Conservation (phyloP, 768 basidiomycete species). For the Peribolospora baueri region DNA sequence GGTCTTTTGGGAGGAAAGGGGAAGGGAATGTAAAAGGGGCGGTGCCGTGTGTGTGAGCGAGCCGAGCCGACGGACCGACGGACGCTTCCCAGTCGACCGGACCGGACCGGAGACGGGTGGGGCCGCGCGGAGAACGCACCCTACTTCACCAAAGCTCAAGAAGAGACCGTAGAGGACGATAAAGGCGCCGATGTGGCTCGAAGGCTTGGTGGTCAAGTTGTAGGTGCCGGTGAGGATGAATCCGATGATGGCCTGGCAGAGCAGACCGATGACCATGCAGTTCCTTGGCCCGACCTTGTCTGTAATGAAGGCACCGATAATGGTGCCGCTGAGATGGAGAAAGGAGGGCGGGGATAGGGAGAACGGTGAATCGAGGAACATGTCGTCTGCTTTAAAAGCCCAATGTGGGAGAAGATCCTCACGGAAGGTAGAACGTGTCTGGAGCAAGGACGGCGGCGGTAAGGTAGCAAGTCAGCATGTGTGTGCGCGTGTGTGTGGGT, state of each 20-base stretch:
- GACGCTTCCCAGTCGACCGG: slow-evolving; percentile 2
- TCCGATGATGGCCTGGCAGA: slow-evolving; percentile 21
- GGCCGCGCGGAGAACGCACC: slow-evolving; percentile 13
- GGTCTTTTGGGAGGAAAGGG: slow-evolving; percentile 27
- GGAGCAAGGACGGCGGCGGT: slow-evolving; percentile 31
- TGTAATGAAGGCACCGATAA: slow-evolving; percentile 20
- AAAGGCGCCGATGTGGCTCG: slow-evolving; percentile 32
- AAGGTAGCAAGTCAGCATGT: slow-evolving; percentile 6
- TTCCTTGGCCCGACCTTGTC: slow-evolving; percentile 44
- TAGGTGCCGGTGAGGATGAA: slow-evolving; percentile 82
- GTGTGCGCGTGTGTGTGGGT: neutral
- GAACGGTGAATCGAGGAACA: neutral
- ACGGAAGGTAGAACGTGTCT: too few species aligned
- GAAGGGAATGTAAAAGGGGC: neutral
- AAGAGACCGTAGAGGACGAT: slow-evolving; percentile 69
- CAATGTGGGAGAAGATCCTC: slow-evolving; percentile 48
- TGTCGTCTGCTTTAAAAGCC: slow-evolving; percentile 46
- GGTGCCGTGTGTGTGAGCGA: neutral
- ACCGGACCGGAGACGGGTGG: slow-evolving; percentile 8
- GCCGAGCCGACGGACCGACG: too few species aligned
- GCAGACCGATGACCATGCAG: slow-evolving; percentile 34
- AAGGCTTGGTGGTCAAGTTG: slow-evolving; percentile 26
- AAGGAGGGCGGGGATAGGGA: slow-evolving; percentile 16
- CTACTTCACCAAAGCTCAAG: slow-evolving; percentile 66
- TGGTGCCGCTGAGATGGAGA: slow-evolving; percentile 40